Base-by-base conservation (phyloP, 176 grass and related monocot genomes). In the Otatea glauca region DNA sequence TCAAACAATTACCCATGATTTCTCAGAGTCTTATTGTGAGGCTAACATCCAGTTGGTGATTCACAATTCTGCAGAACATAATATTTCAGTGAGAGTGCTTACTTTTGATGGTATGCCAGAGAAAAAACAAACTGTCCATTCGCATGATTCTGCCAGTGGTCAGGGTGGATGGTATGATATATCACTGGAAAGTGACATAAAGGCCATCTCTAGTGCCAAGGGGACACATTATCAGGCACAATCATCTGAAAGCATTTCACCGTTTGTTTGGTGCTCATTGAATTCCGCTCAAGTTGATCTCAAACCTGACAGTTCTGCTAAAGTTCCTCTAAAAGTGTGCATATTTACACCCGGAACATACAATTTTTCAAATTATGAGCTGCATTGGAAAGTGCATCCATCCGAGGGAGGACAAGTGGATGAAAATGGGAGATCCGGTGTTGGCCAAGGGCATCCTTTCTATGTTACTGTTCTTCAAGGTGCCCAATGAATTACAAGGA, bases 321-420 rank as follows among this genome's bases (percentile, higher is more conserved):
- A 91, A 88, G 65, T 96, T 94, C 70, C 96, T 51, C 84, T 99
- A 13, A 96, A 89, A 86, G 78, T 92, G 69, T 94, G 91, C 77
- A 59, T 99, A 81, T 99, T 96, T 88, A 68, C 90, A 53, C 89
- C 96, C 50, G 96, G 96, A 45, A 99, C 92, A 5, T 99, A 94
- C 50, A 85, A 92, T 83, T 92, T 99, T 79, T 96, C 93, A 27
- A 96, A 92, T 64, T 99, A 99, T 88, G 91, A 99, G 81, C 76
- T 99, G 54, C 88, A 88, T 58, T 99, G 96, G 96, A 90, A 88
- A 82, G 42, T 87, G 35, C 58, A 78, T 61, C 41, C 83, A 81
- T 80, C 70, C 4, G 45, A 86, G 72, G 77, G 64, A 34, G 66
- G 74, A 65, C 68, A 82, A 13, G 79, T 68, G 39, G 39, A 82